phyloP scores from a whole-genome alignment of 371 early-diverging fungal genomes.

The Mortierella sp. region DNA sequence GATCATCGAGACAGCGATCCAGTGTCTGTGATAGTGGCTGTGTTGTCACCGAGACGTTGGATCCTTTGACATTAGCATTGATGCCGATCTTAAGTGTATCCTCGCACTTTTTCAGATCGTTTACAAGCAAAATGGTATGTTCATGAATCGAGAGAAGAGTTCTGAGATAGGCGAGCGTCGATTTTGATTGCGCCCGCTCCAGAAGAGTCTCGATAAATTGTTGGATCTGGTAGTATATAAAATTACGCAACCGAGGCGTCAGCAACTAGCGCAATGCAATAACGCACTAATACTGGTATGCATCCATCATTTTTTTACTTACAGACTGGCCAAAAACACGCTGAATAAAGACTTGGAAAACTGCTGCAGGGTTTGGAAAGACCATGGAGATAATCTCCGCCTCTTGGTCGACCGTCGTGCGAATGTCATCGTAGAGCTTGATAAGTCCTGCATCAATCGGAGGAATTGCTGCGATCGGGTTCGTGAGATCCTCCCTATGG shows the following conservation, averaged over 20 bases:
- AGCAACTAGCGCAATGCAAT: neutral
- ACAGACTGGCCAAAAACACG: slow-evolving; percentile 96
- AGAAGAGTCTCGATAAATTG: slow-evolving; percentile 85
- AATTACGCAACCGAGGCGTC: neutral
- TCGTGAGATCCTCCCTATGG: slow-evolving; percentile 57
- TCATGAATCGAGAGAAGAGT: slow-evolving; percentile 81
- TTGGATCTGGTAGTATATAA: slow-evolving; percentile 73
- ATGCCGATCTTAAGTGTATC: slow-evolving; percentile 49
- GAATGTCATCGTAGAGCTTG: slow-evolving; percentile 85
- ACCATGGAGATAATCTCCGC: slow-evolving; percentile 91
- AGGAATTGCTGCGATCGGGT: slow-evolving; percentile 69
- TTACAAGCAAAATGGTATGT: slow-evolving; percentile 79
- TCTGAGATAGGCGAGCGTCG: slow-evolving; percentile 83
- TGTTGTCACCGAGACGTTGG: slow-evolving; percentile 59
- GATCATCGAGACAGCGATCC: slow-evolving; percentile 92
- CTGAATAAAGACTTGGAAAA: slow-evolving; percentile 93
- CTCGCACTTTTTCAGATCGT: slow-evolving; percentile 72
- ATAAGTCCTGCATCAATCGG: slow-evolving; percentile 82
- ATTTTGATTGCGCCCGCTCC: slow-evolving; percentile 73
- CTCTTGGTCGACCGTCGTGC: slow-evolving; percentile 83
- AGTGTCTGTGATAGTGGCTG: slow-evolving; percentile 67
- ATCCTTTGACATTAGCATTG: slow-evolving; percentile 56
- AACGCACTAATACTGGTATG: neutral
- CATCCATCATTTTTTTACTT: slow-evolving; percentile 26
- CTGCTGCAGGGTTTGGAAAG: slow-evolving; percentile 91